Evolutionary conservation across 2,329 filamentous ascomycete genomes (phyloP).

Genomic region (Monilinia fructicola): DNA sequence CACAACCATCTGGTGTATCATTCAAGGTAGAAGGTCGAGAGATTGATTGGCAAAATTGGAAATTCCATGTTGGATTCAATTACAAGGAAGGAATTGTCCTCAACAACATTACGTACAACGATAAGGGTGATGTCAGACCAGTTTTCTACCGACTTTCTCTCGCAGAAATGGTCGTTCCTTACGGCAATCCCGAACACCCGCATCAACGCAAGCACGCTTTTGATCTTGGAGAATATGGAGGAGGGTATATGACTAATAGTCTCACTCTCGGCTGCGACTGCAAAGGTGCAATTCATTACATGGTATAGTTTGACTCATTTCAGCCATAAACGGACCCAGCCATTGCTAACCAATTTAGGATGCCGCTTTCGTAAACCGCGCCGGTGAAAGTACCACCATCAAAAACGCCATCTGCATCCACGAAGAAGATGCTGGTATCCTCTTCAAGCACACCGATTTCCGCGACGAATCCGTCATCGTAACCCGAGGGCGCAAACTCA

Average conservation of each 20-base stretch:
- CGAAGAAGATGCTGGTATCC: slow-evolving; percentile 86
- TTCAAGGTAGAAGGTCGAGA: slow-evolving; percentile 74
- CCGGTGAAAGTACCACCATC: slow-evolving; percentile 74
- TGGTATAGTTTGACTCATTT: slow-evolving; percentile 47
- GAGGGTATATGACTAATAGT: slow-evolving; percentile 80
- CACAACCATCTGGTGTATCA: slow-evolving; percentile 84
- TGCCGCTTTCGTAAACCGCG: slow-evolving; percentile 76
- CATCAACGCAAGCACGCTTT: slow-evolving; percentile 82
- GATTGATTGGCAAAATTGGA: slow-evolving; percentile 92
- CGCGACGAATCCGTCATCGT: slow-evolving; percentile 84
- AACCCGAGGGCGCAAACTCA: slow-evolving; percentile 79
- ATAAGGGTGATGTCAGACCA: slow-evolving; percentile 73
- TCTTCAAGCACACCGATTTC: slow-evolving; percentile 96
- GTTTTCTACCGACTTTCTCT: slow-evolving; percentile 88
- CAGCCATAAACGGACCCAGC: neutral
- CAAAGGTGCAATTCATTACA: slow-evolving; percentile 88
- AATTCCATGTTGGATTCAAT: slow-evolving; percentile 90
- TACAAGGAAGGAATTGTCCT: slow-evolving; percentile 89
- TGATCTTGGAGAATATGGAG: slow-evolving; percentile 77
- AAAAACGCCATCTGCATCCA: slow-evolving; percentile 96
- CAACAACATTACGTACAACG: slow-evolving; percentile 86
- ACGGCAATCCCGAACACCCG: slow-evolving; percentile 76
- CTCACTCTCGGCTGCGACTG: slow-evolving; percentile 78
- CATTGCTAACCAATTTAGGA: slow-evolving; percentile 41
- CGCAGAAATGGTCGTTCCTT: slow-evolving; percentile 92